Base-by-base conservation (phyloP, 768 basidiomycete genomes). In the Boletus rubroflammeus region DNA sequence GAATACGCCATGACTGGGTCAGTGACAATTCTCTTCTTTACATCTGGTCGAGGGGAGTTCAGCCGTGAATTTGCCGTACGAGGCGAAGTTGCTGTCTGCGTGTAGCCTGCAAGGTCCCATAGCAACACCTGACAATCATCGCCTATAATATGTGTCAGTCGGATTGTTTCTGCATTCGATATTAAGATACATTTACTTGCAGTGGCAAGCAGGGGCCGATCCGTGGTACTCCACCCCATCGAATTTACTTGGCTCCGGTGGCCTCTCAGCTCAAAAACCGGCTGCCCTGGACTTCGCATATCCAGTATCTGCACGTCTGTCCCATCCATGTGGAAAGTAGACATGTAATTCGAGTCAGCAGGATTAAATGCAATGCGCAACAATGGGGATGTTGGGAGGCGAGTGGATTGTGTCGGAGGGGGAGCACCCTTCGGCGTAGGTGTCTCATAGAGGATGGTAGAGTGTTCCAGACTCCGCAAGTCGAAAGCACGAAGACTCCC, bases 401-500 rank as follows among this genome's bases (percentile, higher is more conserved):
- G 82, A 5, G 81, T 61, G 9, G 85, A 81, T 13, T 82, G 75
- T 9, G 86, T 83, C 9, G 78, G 67, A 26, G 83, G 78, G 3
- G 83, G 78, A 3, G 81, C 74, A 61, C 83, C 83, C 70, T 90
- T 90, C 0, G 90, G 89, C 5, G 86, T 81, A 3, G 89, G 88
- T 0, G 88, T 90, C 75, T 99, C 97, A 71, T 98, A 99, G 38
- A 98, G 79, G 64, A 99, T 99, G 11, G 97, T 99, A 13, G 93
- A 97, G 72, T 98, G 97, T 69, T 99, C 97, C 42, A 99, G 80
- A 61, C 90, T 92, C 46, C 97, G 86, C 52, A 99, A 78, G 72
- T 99, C 97, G 71, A 98, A 99, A 13, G 96, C 95, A 49, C 97
- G 90, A 47, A 98, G 75, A 59, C 90, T 93, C 11, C 97, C 97